A percentile compares a stretch with the other conserved stretches of the same genome.
Evolutionary conservation across 2,329 filamentous ascomycete species (phyloP).

Genomic region (Colletotrichum magnum): DNA sequence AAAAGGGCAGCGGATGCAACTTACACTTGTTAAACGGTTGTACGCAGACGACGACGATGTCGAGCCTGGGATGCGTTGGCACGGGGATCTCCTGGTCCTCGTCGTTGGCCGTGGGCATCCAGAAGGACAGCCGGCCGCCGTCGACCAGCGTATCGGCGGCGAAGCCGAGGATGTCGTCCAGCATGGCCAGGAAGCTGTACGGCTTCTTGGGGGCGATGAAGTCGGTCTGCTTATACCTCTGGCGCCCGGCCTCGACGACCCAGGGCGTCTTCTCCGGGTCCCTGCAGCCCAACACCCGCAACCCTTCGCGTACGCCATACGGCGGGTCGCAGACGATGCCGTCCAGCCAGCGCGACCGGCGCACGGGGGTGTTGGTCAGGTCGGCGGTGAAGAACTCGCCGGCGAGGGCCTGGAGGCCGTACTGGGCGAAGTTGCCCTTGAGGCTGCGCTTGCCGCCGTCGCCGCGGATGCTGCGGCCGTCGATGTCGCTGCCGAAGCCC

Average conservation of each 20-base stretch:
- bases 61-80: constrained; percentile 82
- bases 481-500: constrained; percentile 91
- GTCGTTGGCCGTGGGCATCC: constrained; percentile 95
- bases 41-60: constrained; percentile 81
- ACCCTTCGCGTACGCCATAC: constrained; percentile 92
- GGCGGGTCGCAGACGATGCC: constrained; percentile 96
- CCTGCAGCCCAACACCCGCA: constrained; percentile 86
- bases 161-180: constrained; percentile 91
- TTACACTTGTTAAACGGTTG: constrained; percentile 92
- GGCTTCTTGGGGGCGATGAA: constrained; percentile 92
- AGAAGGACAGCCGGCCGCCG: constrained; percentile 87
- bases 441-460: constrained; percentile 67
- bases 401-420: constrained; percentile 75
- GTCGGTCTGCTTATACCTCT: constrained; percentile 74
- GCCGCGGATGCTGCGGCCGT: constrained; percentile 89
- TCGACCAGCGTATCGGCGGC: constrained; percentile 83
- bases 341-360: constrained; percentile 76
- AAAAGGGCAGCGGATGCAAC: constrained; percentile 40
- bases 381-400: constrained; percentile 89
- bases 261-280: constrained; percentile 73
- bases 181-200: constrained; percentile 91
- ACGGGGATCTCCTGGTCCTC: constrained; percentile 82
- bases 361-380: constrained; percentile 87
- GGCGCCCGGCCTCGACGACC: constrained; percentile 77
- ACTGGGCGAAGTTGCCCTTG: constrained; percentile 86